Evolutionary conservation across 2,329 filamentous ascomycete genomes (phyloP).

Genomic region (Colletotrichum navitas): DNA sequence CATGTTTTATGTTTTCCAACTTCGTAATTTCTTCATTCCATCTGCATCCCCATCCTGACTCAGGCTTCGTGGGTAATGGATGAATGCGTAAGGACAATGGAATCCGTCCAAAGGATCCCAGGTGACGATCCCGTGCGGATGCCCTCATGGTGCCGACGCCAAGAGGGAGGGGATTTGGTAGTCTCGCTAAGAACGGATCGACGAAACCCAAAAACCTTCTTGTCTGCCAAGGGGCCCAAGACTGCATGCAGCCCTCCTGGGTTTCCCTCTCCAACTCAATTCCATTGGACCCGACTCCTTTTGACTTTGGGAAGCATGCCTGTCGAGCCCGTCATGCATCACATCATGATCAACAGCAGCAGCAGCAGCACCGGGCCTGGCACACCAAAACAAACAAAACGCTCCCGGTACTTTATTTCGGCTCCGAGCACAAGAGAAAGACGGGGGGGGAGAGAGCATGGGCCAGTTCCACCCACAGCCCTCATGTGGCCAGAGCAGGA

Average conservation of each 20-base stretch:
- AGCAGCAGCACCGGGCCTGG: background rate
- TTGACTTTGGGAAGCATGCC: background rate
- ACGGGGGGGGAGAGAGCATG: background rate
- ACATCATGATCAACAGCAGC: background rate
- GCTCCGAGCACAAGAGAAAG: slow-evolving; percentile 3
- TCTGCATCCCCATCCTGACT: background rate
- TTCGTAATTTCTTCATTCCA: background rate
- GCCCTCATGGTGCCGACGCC: slow-evolving; percentile 9
- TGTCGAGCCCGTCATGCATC: slow-evolving; percentile 9
- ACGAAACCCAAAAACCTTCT: slow-evolving; percentile 10
- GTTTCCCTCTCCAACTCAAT: background rate
- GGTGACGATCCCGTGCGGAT: slow-evolving; percentile 6
- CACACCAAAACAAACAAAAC: background rate
- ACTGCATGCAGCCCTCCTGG: background rate
- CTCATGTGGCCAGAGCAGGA: background rate
- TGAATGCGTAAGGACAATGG: background rate
- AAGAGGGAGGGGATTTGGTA: background rate
- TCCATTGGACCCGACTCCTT: background rate
- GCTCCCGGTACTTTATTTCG: slow-evolving; percentile 31
- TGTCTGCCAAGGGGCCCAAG: background rate
- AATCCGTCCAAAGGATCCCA: background rate
- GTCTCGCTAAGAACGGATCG: slow-evolving; percentile 23
- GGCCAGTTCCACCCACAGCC: slow-evolving; percentile 1
- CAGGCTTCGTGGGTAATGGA: background rate
- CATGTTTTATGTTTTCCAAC: background rate